Percentiles rank a stretch among this genome's conserved stretches.
phyloP scores from a whole-genome alignment of 805 yeast species.

The Starmerella apicola region DNA sequence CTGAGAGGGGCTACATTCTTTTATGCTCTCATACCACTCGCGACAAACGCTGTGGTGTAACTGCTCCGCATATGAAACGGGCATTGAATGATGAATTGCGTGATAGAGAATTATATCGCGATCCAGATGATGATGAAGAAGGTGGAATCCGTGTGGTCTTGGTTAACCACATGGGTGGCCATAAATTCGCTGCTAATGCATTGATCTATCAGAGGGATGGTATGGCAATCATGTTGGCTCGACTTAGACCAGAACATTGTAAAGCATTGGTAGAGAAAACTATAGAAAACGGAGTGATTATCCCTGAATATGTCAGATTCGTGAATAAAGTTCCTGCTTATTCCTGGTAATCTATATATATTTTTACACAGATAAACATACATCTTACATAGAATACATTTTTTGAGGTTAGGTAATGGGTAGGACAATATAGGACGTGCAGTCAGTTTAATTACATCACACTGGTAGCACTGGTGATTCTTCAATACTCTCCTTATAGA shows the following conservation, averaged over 20 bases:
- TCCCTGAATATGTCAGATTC: conserved; percentile 55
- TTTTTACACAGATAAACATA: too few species aligned
- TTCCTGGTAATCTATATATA: conserved; percentile 27
- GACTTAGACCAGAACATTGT: conserved; percentile 67
- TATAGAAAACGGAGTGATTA: conserved; percentile 52
- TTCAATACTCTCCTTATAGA: too few species aligned
- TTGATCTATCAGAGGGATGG: conserved; percentile 62
- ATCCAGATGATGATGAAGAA: conserved; percentile 58
- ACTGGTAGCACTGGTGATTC: too few species aligned
- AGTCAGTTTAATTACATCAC: too few species aligned
- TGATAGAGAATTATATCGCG: conserved; percentile 61
- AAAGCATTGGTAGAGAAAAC: conserved; percentile 66
- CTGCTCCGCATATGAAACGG: conserved; percentile 81
- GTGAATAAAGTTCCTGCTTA: conserved; percentile 24
- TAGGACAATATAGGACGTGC: too few species aligned
- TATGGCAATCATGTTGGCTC: conserved; percentile 77
- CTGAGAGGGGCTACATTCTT: conserved; percentile 34
- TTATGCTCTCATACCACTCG: conserved; percentile 84
- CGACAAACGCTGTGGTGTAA: conserved; percentile 85
- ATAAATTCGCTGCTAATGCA: conserved; percentile 84
- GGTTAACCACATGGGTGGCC: conserved; percentile 90
- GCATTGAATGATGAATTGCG: conserved; percentile 64
- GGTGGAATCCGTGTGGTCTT: conserved; percentile 61
- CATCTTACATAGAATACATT: too few species aligned
- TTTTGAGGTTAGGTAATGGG: too few species aligned